Evolutionary conservation across 352 stramenopile species (phyloP).

Genomic region (Aphanomyces stellatus): DNA sequence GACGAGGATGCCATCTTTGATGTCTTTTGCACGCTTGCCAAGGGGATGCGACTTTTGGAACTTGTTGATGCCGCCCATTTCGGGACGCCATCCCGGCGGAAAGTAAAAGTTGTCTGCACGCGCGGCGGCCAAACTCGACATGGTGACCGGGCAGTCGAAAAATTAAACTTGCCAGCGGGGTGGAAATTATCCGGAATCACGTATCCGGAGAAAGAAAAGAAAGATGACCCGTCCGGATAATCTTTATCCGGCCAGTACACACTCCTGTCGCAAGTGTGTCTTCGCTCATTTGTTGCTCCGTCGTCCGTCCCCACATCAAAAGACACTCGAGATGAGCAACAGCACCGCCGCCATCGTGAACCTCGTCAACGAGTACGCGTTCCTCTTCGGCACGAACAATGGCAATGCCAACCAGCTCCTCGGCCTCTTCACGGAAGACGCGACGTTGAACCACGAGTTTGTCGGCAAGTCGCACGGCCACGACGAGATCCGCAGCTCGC

Average conservation of each 20-base stretch:
- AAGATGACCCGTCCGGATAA: too few species aligned
- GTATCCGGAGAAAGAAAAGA: too few species aligned
- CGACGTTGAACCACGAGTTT: slow-evolving; percentile 66
- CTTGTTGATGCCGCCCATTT: slow-evolving; percentile 80
- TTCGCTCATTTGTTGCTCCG: too few species aligned
- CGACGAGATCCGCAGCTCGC: slow-evolving; percentile 58
- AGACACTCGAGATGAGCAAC: not conserved
- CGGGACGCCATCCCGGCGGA: slow-evolving; percentile 85
- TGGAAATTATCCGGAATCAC: not conserved
- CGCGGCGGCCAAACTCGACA: slow-evolving; percentile 95
- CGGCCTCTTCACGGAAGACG: slow-evolving; percentile 61
- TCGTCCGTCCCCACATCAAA: not conserved
- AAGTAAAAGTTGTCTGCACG: slow-evolving; percentile 98
- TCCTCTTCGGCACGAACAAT: slow-evolving; percentile 49
- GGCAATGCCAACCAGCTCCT: slow-evolving; percentile 52
- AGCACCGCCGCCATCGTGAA: slow-evolving; percentile 68
- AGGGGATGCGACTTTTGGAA: slow-evolving; percentile 68
- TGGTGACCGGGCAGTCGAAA: slow-evolving; percentile 26
- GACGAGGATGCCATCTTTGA: slow-evolving; percentile 86
- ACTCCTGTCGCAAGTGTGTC: too few species aligned
- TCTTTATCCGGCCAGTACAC: too few species aligned
- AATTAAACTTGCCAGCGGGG: not conserved
- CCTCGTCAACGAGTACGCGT: slow-evolving; percentile 76
- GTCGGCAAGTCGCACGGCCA: slow-evolving; percentile 53
- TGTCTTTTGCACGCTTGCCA: slow-evolving; percentile 77